Percentiles rank a stretch among this genome's conserved stretches.
Evolutionary conservation across 805 yeast genomes (phyloP).

Genomic region (Metschnikowia baotianmanensis): DNA sequence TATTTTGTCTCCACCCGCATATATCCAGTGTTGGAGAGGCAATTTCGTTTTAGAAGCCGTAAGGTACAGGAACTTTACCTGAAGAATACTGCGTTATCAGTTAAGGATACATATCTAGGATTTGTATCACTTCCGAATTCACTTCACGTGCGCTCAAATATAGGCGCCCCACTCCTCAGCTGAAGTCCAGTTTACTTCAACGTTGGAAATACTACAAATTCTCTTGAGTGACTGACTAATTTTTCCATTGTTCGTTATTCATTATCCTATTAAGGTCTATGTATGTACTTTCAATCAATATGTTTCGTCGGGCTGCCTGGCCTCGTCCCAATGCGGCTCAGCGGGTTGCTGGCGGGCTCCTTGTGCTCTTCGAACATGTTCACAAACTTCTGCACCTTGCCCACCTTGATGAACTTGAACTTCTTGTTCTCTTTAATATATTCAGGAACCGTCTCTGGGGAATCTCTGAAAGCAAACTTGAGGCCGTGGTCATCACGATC

Average conservation of each 20-base stretch:
- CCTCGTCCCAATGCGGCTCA: slow-evolving; percentile 16
- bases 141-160: too few relatives aligned
- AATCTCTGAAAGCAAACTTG: slow-evolving; percentile 31
- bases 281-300: background rate
- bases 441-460: slow-evolving; percentile 26
- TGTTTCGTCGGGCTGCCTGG: slow-evolving; percentile 16
- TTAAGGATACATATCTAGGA: too few relatives aligned
- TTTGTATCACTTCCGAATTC: too few relatives aligned
- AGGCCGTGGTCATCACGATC: slow-evolving; percentile 30
- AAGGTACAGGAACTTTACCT: too few relatives aligned
- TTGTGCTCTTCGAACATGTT: slow-evolving; percentile 39
- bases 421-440: slow-evolving; percentile 42
- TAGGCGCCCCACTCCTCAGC: too few relatives aligned
- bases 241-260: slow-evolving; percentile 3
- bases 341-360: slow-evolving; percentile 13
- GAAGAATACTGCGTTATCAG: too few relatives aligned
- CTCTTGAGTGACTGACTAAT: too few relatives aligned
- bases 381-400: slow-evolving; percentile 46
- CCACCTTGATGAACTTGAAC: slow-evolving; percentile 44
- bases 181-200: too few relatives aligned
- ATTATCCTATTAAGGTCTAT: slow-evolving; percentile 4
- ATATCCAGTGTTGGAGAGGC: too few relatives aligned
- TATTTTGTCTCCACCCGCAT: too few relatives aligned
- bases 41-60: too few relatives aligned
- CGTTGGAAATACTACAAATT: too few relatives aligned